Percentiles rank a stretch among this genome's conserved stretches.
These are phyloP conservation scores for Lepiota brunneoincarnata DNA, from an alignment of 768 basidiomycete genomes.

Conservation along the genomic window DNA sequence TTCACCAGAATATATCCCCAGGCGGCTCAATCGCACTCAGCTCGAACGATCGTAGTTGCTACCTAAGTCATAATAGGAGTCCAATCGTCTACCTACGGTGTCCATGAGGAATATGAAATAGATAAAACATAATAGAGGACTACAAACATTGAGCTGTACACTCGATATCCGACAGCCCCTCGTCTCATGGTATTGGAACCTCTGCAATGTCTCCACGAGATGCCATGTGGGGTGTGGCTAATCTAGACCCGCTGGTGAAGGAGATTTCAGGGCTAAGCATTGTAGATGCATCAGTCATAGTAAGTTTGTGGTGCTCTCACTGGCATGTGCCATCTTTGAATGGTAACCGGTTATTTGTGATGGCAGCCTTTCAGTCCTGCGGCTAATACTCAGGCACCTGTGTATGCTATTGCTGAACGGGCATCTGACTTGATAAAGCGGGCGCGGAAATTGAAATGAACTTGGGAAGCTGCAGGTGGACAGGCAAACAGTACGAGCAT, in stretches of 20 bases:
- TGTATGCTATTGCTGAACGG: slow-evolving; percentile 7
- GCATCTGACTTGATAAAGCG: slow-evolving; percentile 7
- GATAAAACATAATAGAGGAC: no score
- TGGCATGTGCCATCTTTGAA: neutral
- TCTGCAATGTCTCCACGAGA: slow-evolving; percentile 21
- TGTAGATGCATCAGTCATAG: slow-evolving; percentile 26
- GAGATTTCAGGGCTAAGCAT: slow-evolving; percentile 23
- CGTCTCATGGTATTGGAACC: slow-evolving; percentile 21
- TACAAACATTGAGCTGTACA: slow-evolving; percentile 13
- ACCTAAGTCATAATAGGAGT: no score
- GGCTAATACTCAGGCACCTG: slow-evolving; percentile 4
- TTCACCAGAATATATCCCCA: neutral
- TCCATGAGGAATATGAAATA: no score
- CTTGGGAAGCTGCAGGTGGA: no score
- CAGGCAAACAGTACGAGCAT: no score
- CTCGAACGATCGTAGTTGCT: slow-evolving; percentile 12
- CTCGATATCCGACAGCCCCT: slow-evolving; percentile 7
- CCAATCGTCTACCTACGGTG: no score
- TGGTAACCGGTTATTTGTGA: neutral
- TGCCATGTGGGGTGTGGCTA: slow-evolving; percentile 21
- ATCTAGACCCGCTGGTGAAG: slow-evolving; percentile 26
- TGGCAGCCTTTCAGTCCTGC: slow-evolving; percentile 1
- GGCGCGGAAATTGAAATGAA: slow-evolving; percentile 6
- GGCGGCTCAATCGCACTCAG: slow-evolving; percentile 13
- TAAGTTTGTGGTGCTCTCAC: slow-evolving; percentile 7